Percentiles rank a stretch among this genome's conserved stretches.
Evolutionary conservation across 2,329 filamentous ascomycete genomes (phyloP).

Genomic region (Elsinoe australis): DNA sequence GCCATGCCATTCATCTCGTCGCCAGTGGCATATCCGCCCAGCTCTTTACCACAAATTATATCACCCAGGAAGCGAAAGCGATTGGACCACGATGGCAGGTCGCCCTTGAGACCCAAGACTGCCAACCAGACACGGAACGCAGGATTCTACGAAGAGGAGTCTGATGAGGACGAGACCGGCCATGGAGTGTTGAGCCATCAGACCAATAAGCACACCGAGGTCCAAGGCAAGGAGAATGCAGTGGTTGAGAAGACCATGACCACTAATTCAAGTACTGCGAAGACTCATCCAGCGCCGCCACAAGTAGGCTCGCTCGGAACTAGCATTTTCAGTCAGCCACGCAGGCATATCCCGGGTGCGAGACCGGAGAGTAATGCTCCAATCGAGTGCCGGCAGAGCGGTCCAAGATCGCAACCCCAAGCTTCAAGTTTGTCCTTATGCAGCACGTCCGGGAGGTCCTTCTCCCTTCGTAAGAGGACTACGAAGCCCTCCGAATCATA

Average conservation of each 20-base stretch:
- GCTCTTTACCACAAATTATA: slow-evolving; percentile 36
- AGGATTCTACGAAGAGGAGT: slow-evolving; percentile 35
- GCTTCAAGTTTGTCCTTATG: too few relatives aligned
- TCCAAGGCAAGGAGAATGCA: slow-evolving; percentile 11
- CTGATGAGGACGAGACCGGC: slow-evolving; percentile 35
- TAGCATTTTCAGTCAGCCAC: slow-evolving; percentile 1
- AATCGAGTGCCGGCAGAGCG: too few relatives aligned
- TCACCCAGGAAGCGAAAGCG: slow-evolving; percentile 36
- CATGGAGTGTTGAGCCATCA: not conserved
- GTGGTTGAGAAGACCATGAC: not conserved
- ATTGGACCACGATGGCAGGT: slow-evolving; percentile 18
- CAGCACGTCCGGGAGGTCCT: slow-evolving; percentile 51
- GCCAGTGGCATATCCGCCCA: slow-evolving; percentile 49
- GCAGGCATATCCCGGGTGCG: not conserved
- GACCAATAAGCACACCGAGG: not conserved
- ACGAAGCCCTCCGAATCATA: slow-evolving; percentile 47
- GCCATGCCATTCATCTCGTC: slow-evolving; percentile 59
- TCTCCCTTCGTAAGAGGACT: slow-evolving; percentile 51
- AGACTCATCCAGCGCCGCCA: not conserved
- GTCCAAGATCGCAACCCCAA: too few relatives aligned
- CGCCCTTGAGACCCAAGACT: slow-evolving; percentile 21
- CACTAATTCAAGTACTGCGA: not conserved
- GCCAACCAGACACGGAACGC: slow-evolving; percentile 30
- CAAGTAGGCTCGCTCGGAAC: too few relatives aligned
- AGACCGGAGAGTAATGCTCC: too few relatives aligned